phyloP scores from a whole-genome alignment of 2,329 filamentous ascomycete species.

The Talaromyces marneffei region DNA sequence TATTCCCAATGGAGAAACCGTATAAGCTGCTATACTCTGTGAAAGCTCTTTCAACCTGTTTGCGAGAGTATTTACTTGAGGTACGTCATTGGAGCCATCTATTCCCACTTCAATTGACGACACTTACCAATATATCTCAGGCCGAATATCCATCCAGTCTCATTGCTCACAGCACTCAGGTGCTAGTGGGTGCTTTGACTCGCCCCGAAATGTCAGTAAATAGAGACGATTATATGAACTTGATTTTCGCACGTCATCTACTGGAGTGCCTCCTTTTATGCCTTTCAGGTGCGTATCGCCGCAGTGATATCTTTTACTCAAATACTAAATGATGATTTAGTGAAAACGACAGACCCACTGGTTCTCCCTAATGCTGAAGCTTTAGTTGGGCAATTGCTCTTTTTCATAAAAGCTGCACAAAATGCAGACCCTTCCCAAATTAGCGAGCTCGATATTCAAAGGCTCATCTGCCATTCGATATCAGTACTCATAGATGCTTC shows the following conservation, averaged over 20 bases:
- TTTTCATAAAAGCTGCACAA: conserved; percentile 28
- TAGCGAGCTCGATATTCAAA: conserved; percentile 22
- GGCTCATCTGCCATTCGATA: conserved; percentile 41
- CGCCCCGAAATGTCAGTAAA: conserved; percentile 49
- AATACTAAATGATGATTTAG: conserved; percentile 15
- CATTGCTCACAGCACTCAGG: conserved; percentile 42
- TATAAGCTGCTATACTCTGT: conserved; percentile 71
- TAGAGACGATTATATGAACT: conserved; percentile 42
- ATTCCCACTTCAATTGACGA: neutral
- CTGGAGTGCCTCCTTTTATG: conserved; percentile 53
- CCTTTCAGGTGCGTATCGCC: conserved; percentile 45
- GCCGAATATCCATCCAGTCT: conserved; percentile 31
- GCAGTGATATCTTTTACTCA: neutral
- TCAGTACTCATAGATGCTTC: conserved; percentile 47
- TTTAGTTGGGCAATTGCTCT: conserved; percentile 33
- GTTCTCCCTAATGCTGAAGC: conserved; percentile 31
- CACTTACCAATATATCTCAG: conserved; percentile 15
- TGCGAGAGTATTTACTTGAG: conserved; percentile 44
- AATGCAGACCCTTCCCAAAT: conserved; percentile 15
- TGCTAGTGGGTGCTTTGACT: conserved; percentile 57
- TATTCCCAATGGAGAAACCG: conserved; percentile 64
- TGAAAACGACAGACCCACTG: conserved; percentile 25
- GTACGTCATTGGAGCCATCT: conserved; percentile 12
- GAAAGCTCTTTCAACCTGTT: conserved; percentile 59
- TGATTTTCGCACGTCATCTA: conserved; percentile 49